Base-by-base conservation (phyloP, 2,329 filamentous ascomycete genomes). In the Penicillium sp. region DNA sequence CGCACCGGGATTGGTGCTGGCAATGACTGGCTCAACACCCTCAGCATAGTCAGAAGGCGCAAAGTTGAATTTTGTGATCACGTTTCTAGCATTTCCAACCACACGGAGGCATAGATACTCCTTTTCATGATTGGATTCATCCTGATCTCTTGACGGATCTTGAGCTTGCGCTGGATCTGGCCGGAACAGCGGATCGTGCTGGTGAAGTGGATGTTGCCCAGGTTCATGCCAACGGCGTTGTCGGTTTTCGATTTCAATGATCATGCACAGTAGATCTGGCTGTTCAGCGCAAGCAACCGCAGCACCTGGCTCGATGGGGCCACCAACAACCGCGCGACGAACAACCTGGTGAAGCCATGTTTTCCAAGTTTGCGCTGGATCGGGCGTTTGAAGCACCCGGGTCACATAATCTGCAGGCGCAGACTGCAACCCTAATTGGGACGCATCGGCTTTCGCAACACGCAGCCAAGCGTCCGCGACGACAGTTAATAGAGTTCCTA, bases 381-480 rank as follows among this genome's bases (percentile, higher is more conserved):
- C 59, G 7, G 68, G 63, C 42, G 66, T 64, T 43, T 68, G 60
- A 7, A 62, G 61, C 2, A 70, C 45, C 14, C 53, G 56, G 16
- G 65, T 56, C 36, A 70, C 58, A 49, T 67, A 73, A 10, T 69
- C 62, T 4, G 68, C 58, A 5, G 68, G 63, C n/a, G 71, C 67
- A 6, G 68, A 55, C 42, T 71, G 67, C 51, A 62, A 68, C 8
- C 72, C 71, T 11, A 79, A 58, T 11, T 74, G 69, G 44, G 63
- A 61, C 9, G 74, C 59, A 42, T 74, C 67, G 23, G 67, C 64
- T 46, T 70, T 65, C 19, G 66, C 72, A 16, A 78, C 65, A 2
- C 71, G 69, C 10, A 76, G 64, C 76, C 76, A 79, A 23, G 70
- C 64, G 52, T 78, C 76, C 19, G 73, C 74, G 16, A 76, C 59